These are phyloP conservation scores for Logfia minima DNA, from an alignment of 129 eudicot genomes.

Conservation along the genomic window DNA sequence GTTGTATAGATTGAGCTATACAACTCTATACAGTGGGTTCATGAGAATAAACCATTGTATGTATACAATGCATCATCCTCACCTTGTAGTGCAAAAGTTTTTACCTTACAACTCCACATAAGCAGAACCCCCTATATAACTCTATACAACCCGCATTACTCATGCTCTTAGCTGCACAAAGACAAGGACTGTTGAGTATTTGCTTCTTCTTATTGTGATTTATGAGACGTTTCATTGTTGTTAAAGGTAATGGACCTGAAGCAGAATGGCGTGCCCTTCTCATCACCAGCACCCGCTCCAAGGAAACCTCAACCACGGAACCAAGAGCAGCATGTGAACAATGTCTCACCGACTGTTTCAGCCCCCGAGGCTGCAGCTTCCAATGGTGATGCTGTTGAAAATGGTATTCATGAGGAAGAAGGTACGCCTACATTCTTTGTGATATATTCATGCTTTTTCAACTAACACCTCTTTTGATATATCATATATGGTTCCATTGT, in stretches of 20 bases:
- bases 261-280: slow-evolving; percentile 54
- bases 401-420: slow-evolving; percentile 70
- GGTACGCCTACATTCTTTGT: slow-evolving; percentile 36
- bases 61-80: no score
- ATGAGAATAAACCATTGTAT: no score
- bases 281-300: slow-evolving; percentile 48
- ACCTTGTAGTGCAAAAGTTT: no score
- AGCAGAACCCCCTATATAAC: no score
- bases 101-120: no score
- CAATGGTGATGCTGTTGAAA: slow-evolving; percentile 47
- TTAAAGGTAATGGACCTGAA: slow-evolving; percentile 74
- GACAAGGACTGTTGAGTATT: background rate
- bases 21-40: no score
- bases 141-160: no score
- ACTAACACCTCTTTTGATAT: background rate
- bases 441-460: slow-evolving; percentile 15
- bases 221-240: slow-evolving; percentile 10
- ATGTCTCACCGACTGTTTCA: slow-evolving; percentile 34
- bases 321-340: slow-evolving; percentile 49
- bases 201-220: background rate
- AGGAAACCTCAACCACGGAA: slow-evolving; percentile 48
- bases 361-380: slow-evolving; percentile 42
- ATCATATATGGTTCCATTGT: background rate
- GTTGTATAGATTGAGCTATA: no score
- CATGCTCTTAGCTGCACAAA: background rate